These are phyloP conservation scores for Wickerhamomyces chaumierensis DNA, from an alignment of 805 yeast species.

Conservation along the genomic window DNA sequence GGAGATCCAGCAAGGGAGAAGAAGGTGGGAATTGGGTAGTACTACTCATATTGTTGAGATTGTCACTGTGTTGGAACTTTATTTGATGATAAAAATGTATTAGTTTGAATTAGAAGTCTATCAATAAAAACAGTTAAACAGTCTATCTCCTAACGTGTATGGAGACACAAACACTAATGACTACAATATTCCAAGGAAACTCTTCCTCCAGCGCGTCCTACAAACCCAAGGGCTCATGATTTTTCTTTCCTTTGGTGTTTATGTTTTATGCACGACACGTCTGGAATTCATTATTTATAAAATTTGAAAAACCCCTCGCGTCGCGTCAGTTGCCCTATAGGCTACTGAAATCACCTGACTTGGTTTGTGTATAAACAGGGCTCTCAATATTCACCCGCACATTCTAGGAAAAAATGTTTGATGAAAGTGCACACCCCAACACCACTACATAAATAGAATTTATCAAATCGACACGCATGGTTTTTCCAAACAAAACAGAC, in stretches of 20 bases:
- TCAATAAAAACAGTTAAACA: too few relatives aligned
- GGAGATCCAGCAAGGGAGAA: slow-evolving; percentile 23
- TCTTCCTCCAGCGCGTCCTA: background rate
- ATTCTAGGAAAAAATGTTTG: background rate
- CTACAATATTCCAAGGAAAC: too few relatives aligned
- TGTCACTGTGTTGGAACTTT: too few relatives aligned
- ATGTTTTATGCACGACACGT: background rate
- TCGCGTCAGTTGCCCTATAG: background rate
- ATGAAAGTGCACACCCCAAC: too few relatives aligned
- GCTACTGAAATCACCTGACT: background rate
- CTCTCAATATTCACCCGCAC: too few relatives aligned
- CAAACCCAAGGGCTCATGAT: background rate
- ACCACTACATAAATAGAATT: too few relatives aligned
- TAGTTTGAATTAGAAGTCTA: too few relatives aligned
- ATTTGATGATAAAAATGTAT: too few relatives aligned
- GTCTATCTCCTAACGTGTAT: too few relatives aligned
- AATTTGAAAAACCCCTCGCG: background rate
- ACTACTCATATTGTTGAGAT: background rate
- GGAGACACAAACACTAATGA: too few relatives aligned
- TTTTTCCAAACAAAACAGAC: background rate
- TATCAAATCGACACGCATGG: too few relatives aligned
- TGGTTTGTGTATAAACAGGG: too few relatives aligned
- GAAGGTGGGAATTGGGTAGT: slow-evolving; percentile 25
- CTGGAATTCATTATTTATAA: background rate
- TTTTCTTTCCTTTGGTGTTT: background rate